Evolutionary conservation across 257 asterid genomes (phyloP).

Genomic region (Thymus mandschuricus): DNA sequence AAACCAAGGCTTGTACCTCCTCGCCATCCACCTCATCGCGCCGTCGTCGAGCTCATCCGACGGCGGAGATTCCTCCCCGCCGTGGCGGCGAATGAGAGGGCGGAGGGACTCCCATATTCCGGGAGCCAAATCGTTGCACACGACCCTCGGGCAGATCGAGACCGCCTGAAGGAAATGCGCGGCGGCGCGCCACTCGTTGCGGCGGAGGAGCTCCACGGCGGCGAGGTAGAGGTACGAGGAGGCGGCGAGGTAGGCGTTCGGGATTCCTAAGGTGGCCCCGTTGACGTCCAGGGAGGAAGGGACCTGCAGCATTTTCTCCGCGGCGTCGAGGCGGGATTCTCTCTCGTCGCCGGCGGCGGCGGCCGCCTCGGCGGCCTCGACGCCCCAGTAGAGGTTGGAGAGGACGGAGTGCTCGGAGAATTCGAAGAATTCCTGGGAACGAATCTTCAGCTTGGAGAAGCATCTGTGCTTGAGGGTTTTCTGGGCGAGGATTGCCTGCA

Average conservation of each 20-base stretch:
- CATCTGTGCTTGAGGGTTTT: constrained; percentile 52
- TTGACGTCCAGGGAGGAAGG: constrained; percentile 77
- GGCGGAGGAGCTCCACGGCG: constrained; percentile 49
- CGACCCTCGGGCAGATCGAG: constrained; percentile 53
- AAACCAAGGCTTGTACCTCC: constrained; percentile 77
- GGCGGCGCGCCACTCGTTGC: constrained; percentile 70
- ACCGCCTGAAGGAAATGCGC: constrained; percentile 84
- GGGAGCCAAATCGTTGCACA: constrained; percentile 60
- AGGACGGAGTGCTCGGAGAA: constrained; percentile 72
- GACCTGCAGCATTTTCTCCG: constrained; percentile 84
- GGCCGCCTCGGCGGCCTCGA: constrained; percentile 59
- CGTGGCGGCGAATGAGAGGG: constrained; percentile 34
- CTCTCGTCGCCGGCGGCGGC: constrained; percentile 37
- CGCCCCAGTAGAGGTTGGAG: constrained; percentile 85
- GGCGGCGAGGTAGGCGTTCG: constrained; percentile 51
- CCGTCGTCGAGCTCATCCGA: constrained; percentile 42
- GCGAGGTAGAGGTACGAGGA: constrained; percentile 74
- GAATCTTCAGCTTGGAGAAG: constrained; percentile 59
- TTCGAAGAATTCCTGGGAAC: constrained; percentile 58
- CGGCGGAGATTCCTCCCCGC: background rate
- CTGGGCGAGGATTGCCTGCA: constrained; percentile 47
- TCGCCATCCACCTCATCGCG: constrained; percentile 61
- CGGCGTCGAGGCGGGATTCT: constrained; percentile 42
- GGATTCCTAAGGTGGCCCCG: constrained; percentile 61
- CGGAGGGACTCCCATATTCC: constrained; percentile 50